These are phyloP conservation scores for Scutellaria galericulata DNA, from an alignment of 257 asterid species.

Conservation along the genomic window DNA sequence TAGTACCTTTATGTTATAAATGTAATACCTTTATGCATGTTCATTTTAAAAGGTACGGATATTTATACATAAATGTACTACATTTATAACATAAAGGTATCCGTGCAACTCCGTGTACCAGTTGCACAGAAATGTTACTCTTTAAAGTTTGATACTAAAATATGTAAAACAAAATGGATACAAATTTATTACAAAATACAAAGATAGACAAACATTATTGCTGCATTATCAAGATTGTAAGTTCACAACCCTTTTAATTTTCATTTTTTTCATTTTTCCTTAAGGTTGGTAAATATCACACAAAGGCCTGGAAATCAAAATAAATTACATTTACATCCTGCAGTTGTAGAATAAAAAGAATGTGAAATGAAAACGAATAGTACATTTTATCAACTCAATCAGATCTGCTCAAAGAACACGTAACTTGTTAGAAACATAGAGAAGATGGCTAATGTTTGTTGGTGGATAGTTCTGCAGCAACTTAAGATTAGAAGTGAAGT, in stretches of 20 bases:
- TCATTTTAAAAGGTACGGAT: too few species aligned
- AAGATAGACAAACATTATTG: too few species aligned
- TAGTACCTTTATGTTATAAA: too few species aligned
- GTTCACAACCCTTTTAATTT: not conserved
- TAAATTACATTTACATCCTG: constrained; percentile 44
- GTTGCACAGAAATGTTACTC: too few species aligned
- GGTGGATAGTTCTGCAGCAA: constrained; percentile 86
- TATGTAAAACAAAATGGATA: too few species aligned
- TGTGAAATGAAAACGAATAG: constrained; percentile 16
- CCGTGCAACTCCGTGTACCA: too few species aligned
- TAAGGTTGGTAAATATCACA: constrained; percentile 8
- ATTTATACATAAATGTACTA: too few species aligned
- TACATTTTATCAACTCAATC: constrained; percentile 26
- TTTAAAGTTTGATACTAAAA: too few species aligned
- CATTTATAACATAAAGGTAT: too few species aligned
- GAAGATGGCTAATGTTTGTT: constrained; percentile 87
- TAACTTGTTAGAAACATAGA: constrained; percentile 87
- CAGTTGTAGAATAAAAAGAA: constrained; percentile 32
- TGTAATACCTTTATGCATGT: too few species aligned
- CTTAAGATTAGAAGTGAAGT: constrained; percentile 90
- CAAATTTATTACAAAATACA: too few species aligned
- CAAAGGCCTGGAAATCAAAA: constrained; percentile 28
- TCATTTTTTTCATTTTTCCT: not conserved
- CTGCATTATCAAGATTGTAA: too few species aligned
- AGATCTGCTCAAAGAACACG: constrained; percentile 42